phyloP scores from a whole-genome alignment of 78 protist species.

The Capsaspora owczarzaki region DNA sequence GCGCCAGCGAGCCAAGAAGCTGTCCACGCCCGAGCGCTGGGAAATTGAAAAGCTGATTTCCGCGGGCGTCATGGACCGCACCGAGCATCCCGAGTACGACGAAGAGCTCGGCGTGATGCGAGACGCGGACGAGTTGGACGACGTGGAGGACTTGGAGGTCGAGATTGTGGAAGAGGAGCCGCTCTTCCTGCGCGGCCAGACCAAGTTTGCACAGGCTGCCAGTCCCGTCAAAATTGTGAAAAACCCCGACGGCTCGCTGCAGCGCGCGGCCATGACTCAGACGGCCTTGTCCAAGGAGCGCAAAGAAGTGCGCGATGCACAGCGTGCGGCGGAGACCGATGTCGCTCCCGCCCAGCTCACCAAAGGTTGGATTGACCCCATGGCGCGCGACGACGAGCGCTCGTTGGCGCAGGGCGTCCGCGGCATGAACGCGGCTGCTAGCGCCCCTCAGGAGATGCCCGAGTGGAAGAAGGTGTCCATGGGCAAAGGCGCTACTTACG shows the following conservation, averaged over 20 bases:
- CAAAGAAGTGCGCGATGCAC: slow-evolving; percentile 70
- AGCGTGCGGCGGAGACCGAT: slow-evolving; percentile 55
- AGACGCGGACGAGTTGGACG: slow-evolving; percentile 32
- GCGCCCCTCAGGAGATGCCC: slow-evolving; percentile 54
- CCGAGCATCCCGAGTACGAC: slow-evolving; percentile 59
- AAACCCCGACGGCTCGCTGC: slow-evolving; percentile 92
- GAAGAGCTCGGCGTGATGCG: slow-evolving; percentile 47
- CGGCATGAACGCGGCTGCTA: slow-evolving; percentile 12
- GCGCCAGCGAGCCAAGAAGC: slow-evolving; percentile 43
- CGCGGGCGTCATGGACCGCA: slow-evolving; percentile 58
- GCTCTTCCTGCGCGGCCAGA: slow-evolving; percentile 67
- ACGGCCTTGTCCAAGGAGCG: slow-evolving; percentile 75
- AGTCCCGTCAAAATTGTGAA: slow-evolving; percentile 85
- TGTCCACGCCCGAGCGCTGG: slow-evolving; percentile 81
- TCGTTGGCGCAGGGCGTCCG: slow-evolving; percentile 62
- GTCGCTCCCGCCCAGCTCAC: slow-evolving; percentile 60
- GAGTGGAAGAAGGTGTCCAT: slow-evolving; percentile 55
- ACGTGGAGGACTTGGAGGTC: slow-evolving; percentile 78
- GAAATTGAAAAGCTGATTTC: slow-evolving; percentile 74
- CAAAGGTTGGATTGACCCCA: slow-evolving; percentile 78
- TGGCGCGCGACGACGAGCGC: slow-evolving; percentile 63
- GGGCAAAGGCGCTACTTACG: slow-evolving; percentile 24
- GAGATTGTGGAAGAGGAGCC: slow-evolving; percentile 88
- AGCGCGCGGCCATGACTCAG: slow-evolving; percentile 83
- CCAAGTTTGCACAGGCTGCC: slow-evolving; percentile 28